A percentile compares a stretch with the other conserved stretches of the same genome.
These are phyloP conservation scores for Megacollybia marginata DNA, from an alignment of 768 basidiomycete genomes.

Conservation along the genomic window DNA sequence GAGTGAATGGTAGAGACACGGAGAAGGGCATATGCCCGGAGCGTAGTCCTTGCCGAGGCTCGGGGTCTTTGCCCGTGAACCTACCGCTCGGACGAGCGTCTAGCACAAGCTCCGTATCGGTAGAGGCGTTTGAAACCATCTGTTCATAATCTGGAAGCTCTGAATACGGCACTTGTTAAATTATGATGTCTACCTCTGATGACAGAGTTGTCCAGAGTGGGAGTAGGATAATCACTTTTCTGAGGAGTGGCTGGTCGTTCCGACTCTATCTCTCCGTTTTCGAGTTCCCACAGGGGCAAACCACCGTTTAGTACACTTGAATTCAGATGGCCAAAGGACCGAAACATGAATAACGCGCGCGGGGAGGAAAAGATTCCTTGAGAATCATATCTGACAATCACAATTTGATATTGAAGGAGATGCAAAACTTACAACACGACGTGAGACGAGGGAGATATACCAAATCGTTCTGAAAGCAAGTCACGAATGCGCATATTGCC, in stretches of 20 bases:
- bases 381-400: conserved; percentile 66
- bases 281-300: conserved; percentile 71
- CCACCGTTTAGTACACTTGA: conserved; percentile 93
- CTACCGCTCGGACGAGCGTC: conserved; percentile 85
- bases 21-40: conserved; percentile 93
- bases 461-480: conserved; percentile 44
- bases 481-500: no score
- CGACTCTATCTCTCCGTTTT: conserved; percentile 49
- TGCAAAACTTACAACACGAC: conserved; percentile 63
- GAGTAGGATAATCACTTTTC: conserved; percentile 40
- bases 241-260: conserved; percentile 21
- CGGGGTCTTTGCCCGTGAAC: conserved; percentile 74
- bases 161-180: conserved; percentile 5
- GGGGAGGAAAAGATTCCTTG: conserved; percentile 90
- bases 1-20: conserved; percentile 74
- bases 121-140: conserved; percentile 64
- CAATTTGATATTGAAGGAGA: neutral
- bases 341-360: conserved; percentile 91
- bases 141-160: conserved; percentile 63
- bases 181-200: conserved; percentile 39
- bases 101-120: conserved; percentile 61
- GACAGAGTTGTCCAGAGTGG: conserved; percentile 39
- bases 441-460: conserved; percentile 66
- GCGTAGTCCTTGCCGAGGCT: conserved; percentile 81
- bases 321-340: conserved; percentile 79